Evolutionary conservation across 2,329 filamentous ascomycete genomes (phyloP).

Genomic region (Xylariomycetidae sp.): DNA sequence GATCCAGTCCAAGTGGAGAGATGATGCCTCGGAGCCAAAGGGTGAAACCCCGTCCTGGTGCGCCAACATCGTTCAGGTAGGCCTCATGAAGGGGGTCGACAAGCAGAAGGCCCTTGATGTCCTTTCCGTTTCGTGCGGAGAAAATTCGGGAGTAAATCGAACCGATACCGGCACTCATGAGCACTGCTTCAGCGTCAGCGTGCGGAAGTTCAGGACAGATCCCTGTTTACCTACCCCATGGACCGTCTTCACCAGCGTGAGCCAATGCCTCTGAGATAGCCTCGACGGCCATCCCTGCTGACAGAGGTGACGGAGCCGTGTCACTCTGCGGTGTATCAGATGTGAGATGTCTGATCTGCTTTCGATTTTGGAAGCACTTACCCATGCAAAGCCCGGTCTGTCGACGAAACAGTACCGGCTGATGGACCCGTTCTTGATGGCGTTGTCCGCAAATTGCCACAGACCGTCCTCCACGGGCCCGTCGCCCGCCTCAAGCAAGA

Average conservation of each 20-base stretch:
- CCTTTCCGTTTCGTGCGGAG: slow-evolving; percentile 69
- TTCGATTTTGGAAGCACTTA: slow-evolving; percentile 17
- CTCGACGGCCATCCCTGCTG: slow-evolving; percentile 87
- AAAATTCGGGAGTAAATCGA: slow-evolving; percentile 90
- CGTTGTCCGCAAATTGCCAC: slow-evolving; percentile 71
- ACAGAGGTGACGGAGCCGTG: slow-evolving; percentile 88
- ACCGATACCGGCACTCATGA: slow-evolving; percentile 81
- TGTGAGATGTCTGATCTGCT: slow-evolving; percentile 28
- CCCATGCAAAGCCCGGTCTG: slow-evolving; percentile 80
- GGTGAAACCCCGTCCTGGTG: slow-evolving; percentile 66
- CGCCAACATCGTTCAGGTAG: slow-evolving; percentile 62
- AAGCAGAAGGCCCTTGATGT: slow-evolving; percentile 73
- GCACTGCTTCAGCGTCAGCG: slow-evolving; percentile 46
- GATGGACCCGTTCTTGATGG: slow-evolving; percentile 75
- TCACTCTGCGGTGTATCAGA: slow-evolving; percentile 47
- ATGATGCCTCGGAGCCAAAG: slow-evolving; percentile 84
- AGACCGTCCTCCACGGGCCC: slow-evolving; percentile 72
- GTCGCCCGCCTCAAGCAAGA: slow-evolving; percentile 82
- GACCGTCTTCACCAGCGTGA: slow-evolving; percentile 72
- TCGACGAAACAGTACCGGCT: slow-evolving; percentile 92
- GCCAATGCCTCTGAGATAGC: slow-evolving; percentile 81
- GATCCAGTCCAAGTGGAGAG: slow-evolving; percentile 79
- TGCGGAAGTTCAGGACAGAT: too few species aligned
- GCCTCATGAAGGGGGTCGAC: slow-evolving; percentile 90
- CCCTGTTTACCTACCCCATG: slow-evolving; percentile 50